Percentiles rank a stretch among this genome's conserved stretches.
Conservation (phyloP, 2,329 filamentous ascomycete genomes). For the Claviceps africana region DNA sequence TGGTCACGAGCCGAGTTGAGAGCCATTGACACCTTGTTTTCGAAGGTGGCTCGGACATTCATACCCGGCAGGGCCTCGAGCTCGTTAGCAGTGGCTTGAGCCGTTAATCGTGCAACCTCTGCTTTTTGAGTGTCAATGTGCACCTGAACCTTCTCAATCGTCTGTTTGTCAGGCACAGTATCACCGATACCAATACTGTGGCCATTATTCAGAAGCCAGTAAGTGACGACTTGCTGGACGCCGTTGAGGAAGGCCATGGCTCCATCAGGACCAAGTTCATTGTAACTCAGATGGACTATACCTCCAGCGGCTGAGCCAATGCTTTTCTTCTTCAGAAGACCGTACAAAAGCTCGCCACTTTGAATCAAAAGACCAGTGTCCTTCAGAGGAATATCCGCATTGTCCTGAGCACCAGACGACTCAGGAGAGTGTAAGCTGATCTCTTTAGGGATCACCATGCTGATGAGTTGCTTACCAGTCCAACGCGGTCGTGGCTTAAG, state of each 20-base stretch:
- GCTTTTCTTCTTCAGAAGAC: slow-evolving; percentile 82
- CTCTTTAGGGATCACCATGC: slow-evolving; percentile 76
- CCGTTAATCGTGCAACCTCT: slow-evolving; percentile 63
- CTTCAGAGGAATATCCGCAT: slow-evolving; percentile 46
- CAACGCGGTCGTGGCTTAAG: slow-evolving; percentile 82
- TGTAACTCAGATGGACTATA: slow-evolving; percentile 92
- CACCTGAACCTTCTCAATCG: slow-evolving; percentile 70
- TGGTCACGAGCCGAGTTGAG: slow-evolving; percentile 93
- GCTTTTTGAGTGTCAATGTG: slow-evolving; percentile 72
- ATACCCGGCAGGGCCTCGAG: slow-evolving; percentile 93
- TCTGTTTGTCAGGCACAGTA: slow-evolving; percentile 78
- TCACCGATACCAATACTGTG: slow-evolving; percentile 98
- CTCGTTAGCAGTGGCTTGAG: slow-evolving; percentile 66
- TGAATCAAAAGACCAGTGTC: slow-evolving; percentile 75
- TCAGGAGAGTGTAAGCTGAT: slow-evolving; percentile 66
- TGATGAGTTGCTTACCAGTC: slow-evolving; percentile 97
- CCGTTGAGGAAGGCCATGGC: slow-evolving; percentile 95
- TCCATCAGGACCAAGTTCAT: slow-evolving; percentile 74
- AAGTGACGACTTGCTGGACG: slow-evolving; percentile 85
- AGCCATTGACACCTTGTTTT: slow-evolving; percentile 89
- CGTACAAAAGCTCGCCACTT: slow-evolving; percentile 79
- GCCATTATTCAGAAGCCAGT: slow-evolving; percentile 92
- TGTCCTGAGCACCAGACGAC: slow-evolving; percentile 18
- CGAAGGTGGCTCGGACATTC: slow-evolving; percentile 96
- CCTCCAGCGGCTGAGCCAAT: slow-evolving; percentile 82